Base-by-base conservation (phyloP, 371 early-diverging fungal species). In the Modicella reniformis region DNA sequence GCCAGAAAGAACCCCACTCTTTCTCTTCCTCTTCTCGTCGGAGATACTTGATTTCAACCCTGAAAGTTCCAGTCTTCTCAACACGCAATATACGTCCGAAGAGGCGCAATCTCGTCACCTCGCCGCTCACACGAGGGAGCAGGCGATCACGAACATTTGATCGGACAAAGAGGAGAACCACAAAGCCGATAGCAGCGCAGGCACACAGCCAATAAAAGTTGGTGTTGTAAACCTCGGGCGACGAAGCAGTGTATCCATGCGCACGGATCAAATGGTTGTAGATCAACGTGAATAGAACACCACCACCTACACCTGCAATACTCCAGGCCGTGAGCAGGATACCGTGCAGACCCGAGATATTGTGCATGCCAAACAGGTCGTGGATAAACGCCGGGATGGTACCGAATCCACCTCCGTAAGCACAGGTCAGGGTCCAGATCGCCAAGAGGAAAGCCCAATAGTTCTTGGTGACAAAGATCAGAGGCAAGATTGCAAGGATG, bases 311-410 rank as follows among this genome's bases (percentile, higher is more conserved):
- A 28, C 88, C 86, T 25, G 86, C 87, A 33, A 87, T 67, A n/a
- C 88, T 83, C 90, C 90, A 90, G 25, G 90, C 88, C 2, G 88
- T 87, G 32, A 87, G 69, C 21, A 86, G 76, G 48, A 87, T 76
- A 30, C 88, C 88, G 67, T 87, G 86, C 53, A 84, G 77, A 29
- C 88, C 88, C 37, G 90, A 89, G 34, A 87, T 87, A 75, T 90
- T 90, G 75, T 83, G 84, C 51, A 85, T 79, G 5, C 90, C 90
- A 64, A 88, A 91, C 88, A 88, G 88, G 59, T 91, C 92, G 51
- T 89, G 82, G 5, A 91, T 81, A 81, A 89, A 90, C 23, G 90
- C 90, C 0, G 90, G 92, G 49, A 91, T 90, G 70, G 88, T 83
- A 13, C 89, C 91, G 60, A 89, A 90, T 15, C 90, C 91, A 55